Evolutionary conservation across 2,329 filamentous ascomycete species (phyloP).

Genomic region (Pseudocercospora pini-densiflorae): DNA sequence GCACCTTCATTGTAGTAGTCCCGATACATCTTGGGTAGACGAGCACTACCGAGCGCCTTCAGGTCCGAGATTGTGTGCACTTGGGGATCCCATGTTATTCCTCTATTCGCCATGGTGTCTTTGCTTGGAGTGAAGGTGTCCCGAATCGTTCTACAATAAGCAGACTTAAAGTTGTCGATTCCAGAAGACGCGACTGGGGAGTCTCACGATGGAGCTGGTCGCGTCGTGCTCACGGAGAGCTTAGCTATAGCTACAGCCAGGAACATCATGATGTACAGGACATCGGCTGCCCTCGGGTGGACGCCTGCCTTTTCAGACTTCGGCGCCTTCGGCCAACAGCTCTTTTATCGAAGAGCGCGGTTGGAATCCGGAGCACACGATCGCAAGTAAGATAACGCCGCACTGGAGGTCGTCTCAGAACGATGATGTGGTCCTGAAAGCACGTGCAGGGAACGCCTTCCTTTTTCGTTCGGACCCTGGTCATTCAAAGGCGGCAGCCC

Average conservation of each 20-base stretch:
- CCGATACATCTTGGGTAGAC: conserved; percentile 26
- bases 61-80: conserved; percentile 25
- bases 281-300: neutral
- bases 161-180: neutral
- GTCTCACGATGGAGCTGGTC: neutral
- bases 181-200: neutral
- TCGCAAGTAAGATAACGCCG: neutral
- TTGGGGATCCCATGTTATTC: conserved; percentile 19
- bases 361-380: too few species aligned
- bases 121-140: too few species aligned
- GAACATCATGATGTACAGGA: too few species aligned
- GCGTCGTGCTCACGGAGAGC: neutral
- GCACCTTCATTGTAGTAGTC: conserved; percentile 10
- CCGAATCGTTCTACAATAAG: neutral
- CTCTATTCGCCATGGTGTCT: conserved; percentile 22
- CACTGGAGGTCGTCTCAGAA: neutral
- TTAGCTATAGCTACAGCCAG: neutral
- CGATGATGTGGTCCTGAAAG: neutral
- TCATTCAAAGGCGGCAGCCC: too few species aligned
- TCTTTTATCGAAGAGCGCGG: neutral
- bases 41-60: conserved; percentile 18
- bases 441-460: neutral
- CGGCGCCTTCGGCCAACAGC: neutral
- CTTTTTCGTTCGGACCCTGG: neutral
- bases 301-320: neutral